Percentiles rank a stretch among this genome's conserved stretches.
Conservation (phyloP, 176 grass and related monocot genomes). For the Musa troglodytarum region DNA sequence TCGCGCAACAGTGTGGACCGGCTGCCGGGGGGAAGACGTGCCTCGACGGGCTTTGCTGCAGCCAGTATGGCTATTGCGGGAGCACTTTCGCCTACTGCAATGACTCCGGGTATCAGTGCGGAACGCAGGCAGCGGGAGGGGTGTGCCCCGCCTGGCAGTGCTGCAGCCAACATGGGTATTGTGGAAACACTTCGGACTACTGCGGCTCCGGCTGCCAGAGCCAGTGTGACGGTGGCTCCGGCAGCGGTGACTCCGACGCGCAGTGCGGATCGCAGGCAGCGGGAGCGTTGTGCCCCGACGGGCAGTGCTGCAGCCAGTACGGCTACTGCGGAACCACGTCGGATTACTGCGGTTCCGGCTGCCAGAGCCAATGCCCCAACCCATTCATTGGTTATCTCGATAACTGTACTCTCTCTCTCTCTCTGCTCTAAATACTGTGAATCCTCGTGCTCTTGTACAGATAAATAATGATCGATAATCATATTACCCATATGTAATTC, state of each 20-base stretch:
- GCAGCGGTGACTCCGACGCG: neutral
- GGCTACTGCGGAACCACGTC: conserved; percentile 36
- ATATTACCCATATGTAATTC: neutral
- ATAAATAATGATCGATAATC: conserved; percentile 22
- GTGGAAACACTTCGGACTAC: no score
- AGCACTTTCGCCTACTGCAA: no score
- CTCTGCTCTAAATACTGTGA: no score
- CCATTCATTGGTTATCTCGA: no score
- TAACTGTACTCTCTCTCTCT: no score
- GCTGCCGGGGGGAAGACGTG: no score
- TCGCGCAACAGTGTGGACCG: no score
- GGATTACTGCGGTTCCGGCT: conserved; percentile 13
- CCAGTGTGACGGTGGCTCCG: conserved; percentile 17
- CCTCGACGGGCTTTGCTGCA: no score
- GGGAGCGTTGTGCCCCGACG: conserved; percentile 23
- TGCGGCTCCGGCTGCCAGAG: conserved; percentile 24
- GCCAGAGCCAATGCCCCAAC: conserved; percentile 37
- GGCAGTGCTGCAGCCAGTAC: conserved; percentile 36
- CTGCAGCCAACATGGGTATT: no score
- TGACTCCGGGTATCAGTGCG: conserved; percentile 19
- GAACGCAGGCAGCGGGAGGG: neutral
- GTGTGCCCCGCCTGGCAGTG: no score
- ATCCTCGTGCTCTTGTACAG: no score
- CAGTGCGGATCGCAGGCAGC: conserved; percentile 36
- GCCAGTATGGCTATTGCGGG: no score